Evolutionary conservation across 768 basidiomycete species (phyloP).

Genomic region (Trametopsis cervina): DNA sequence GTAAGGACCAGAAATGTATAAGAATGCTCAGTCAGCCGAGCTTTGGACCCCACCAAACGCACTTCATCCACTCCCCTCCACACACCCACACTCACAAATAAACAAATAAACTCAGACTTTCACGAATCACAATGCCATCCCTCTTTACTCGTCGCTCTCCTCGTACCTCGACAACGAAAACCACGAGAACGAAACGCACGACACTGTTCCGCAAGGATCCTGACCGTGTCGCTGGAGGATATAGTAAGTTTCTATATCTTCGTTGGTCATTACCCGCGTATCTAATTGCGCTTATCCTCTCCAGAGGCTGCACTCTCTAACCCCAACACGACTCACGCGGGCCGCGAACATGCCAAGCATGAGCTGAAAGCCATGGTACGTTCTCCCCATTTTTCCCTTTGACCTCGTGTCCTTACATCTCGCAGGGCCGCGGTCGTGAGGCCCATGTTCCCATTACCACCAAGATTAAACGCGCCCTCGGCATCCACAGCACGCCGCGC

Average conservation of each 20-base stretch:
- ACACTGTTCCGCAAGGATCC: conserved; percentile 22
- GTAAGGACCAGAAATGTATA: no score
- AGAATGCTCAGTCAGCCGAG: no score
- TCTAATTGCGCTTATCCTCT: background rate
- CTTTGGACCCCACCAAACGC: no score
- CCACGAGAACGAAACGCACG: no score
- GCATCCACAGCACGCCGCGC: conserved; percentile 40
- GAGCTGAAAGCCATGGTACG: conserved; percentile 41
- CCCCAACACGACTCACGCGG: conserved; percentile 40
- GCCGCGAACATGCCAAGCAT: conserved; percentile 38
- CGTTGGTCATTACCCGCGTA: background rate
- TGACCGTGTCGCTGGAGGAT: conserved; percentile 41
- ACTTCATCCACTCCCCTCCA: background rate
- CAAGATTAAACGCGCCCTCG: conserved; percentile 43
- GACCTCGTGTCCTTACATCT: background rate
- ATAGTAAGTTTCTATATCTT: conserved; percentile 37
- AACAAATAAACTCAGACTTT: background rate
- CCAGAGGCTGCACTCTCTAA: conserved; percentile 44
- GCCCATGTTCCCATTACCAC: conserved; percentile 45
- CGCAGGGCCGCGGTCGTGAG: conserved; percentile 34
- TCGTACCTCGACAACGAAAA: background rate
- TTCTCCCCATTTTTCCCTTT: conserved; percentile 5
- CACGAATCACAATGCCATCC: background rate
- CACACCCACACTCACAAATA: background rate
- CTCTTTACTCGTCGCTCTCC: background rate